Conservation (phyloP, 2,329 filamentous ascomycete genomes). For the Aureobasidium uvarum region DNA sequence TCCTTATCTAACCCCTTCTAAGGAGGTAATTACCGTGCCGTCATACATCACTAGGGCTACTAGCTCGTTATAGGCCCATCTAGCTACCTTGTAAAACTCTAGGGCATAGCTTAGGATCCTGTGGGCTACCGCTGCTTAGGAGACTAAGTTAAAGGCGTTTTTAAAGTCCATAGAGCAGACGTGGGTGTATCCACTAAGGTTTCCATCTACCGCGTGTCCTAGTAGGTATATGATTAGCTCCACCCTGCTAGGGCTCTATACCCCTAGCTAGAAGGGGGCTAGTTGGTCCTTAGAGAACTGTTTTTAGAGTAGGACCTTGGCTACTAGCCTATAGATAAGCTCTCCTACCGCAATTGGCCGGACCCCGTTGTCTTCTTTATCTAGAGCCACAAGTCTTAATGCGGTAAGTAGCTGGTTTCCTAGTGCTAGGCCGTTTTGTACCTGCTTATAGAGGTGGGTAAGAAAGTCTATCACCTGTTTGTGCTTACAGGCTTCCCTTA, state of each 20-base stretch:
- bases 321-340: too few relatives aligned
- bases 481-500: too few relatives aligned
- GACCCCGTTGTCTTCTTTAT: too few relatives aligned
- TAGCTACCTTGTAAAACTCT: background rate
- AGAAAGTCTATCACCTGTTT: too few relatives aligned
- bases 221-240: background rate
- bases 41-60: too few relatives aligned
- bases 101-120: background rate
- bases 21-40: background rate
- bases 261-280: background rate
- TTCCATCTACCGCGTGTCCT: background rate
- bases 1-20: background rate
- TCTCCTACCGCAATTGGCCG: too few relatives aligned
- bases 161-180: background rate
- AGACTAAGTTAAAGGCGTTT: background rate
- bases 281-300: background rate
- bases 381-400: too few relatives aligned
- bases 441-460: too few relatives aligned
- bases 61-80: background rate
- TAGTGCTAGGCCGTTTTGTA: too few relatives aligned
- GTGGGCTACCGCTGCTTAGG: background rate
- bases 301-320: background rate
- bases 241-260: background rate
- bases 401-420: too few relatives aligned
- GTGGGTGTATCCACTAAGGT: background rate